These are phyloP conservation scores for Canna indica DNA, from an alignment of 176 grass and related monocot species.

Conservation along the genomic window DNA sequence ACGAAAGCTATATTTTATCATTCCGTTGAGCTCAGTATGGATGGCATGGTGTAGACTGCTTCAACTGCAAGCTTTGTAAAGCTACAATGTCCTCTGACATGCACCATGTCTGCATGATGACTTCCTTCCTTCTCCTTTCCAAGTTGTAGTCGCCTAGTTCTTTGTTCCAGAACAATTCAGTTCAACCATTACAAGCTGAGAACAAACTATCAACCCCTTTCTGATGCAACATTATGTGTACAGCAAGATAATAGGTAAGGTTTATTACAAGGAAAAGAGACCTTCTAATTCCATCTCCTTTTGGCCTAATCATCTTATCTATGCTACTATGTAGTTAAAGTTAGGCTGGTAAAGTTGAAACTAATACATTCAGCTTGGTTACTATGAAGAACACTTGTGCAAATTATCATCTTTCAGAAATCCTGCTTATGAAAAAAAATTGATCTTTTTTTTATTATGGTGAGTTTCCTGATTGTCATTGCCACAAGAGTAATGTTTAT, in stretches of 20 bases:
- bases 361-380: neutral
- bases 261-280: neutral
- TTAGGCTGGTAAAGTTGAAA: neutral
- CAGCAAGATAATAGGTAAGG: neutral
- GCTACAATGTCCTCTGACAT: slow-evolving; percentile 46
- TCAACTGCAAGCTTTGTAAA: slow-evolving; percentile 77
- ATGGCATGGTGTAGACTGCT: slow-evolving; percentile 37
- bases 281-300: neutral
- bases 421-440: neutral
- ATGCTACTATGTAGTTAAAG: neutral
- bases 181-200: neutral
- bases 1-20: slow-evolving; percentile 43
- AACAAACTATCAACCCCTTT: neutral
- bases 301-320: neutral
- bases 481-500: neutral
- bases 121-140: slow-evolving; percentile 31
- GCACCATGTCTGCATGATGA: slow-evolving; percentile 78
- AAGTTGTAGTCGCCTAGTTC: neutral
- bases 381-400: neutral
- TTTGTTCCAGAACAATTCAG: neutral
- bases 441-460: neutral
- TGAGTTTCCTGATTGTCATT: neutral
- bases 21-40: slow-evolving; percentile 25
- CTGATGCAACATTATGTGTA: neutral
- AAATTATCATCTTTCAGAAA: neutral